These are phyloP conservation scores for Clavulina sp. DNA, from an alignment of 768 basidiomycete species.

Conservation along the genomic window DNA sequence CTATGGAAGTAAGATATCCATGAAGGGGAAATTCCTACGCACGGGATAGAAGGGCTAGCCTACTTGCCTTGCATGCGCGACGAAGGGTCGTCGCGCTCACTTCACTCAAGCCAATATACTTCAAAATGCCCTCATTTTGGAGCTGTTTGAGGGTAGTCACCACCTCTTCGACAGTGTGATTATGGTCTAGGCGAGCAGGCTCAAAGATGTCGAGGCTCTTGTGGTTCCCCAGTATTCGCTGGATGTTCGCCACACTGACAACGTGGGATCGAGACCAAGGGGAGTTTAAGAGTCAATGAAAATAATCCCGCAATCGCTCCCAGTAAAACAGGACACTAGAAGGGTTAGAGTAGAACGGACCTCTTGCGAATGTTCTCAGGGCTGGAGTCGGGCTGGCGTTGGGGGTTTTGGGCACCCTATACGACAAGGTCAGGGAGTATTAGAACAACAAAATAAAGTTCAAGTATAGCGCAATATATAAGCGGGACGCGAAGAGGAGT, in stretches of 20 bases:
- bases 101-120: constrained; percentile 44
- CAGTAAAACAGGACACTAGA: background rate
- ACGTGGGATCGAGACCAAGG: too few relatives aligned
- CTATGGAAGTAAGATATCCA: constrained; percentile 5
- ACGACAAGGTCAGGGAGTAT: too few relatives aligned
- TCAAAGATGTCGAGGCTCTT: constrained; percentile 47
- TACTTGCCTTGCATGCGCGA: constrained; percentile 19
- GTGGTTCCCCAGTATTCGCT: constrained; percentile 29
- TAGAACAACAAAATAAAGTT: too few relatives aligned
- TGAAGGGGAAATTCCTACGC: background rate
- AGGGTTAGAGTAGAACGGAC: background rate
- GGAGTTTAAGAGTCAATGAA: background rate
- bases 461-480: too few relatives aligned
- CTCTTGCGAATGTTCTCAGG: constrained; percentile 24
- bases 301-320: background rate
- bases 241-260: constrained; percentile 30
- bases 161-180: constrained; percentile 28
- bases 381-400: constrained; percentile 5
- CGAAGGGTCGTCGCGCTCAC: constrained; percentile 31
- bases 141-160: constrained; percentile 27
- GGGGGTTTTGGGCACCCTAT: too few relatives aligned
- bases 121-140: constrained; percentile 37
- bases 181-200: constrained; percentile 30
- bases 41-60: background rate
- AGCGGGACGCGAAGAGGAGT: too few relatives aligned